phyloP scores from a whole-genome alignment of 768 basidiomycete genomes.

The Phylloporus sp. region DNA sequence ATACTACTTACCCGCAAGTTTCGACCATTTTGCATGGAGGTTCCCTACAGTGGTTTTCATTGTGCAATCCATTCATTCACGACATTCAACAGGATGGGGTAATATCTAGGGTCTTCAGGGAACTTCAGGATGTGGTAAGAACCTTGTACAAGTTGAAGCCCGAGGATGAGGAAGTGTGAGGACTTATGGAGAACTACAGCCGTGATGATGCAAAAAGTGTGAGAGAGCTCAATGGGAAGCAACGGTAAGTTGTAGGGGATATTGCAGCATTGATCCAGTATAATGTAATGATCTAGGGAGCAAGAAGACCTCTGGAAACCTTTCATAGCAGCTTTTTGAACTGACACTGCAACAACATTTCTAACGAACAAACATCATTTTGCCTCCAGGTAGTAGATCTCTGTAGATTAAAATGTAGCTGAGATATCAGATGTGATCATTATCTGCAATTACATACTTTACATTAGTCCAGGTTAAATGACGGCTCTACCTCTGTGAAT shows the following conservation, averaged over 20 bases:
- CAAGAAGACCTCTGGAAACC: neutral
- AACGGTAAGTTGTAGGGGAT: neutral
- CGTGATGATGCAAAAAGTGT: neutral
- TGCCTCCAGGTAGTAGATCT: too few relatives aligned
- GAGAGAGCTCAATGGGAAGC: neutral
- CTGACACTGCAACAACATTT: neutral
- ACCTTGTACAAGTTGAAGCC: neutral
- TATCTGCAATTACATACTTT: too few relatives aligned
- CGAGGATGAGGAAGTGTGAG: neutral
- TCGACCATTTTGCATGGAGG: neutral
- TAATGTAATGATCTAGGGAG: neutral
- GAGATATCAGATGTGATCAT: too few relatives aligned
- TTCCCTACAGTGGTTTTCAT: neutral
- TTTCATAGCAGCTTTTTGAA: neutral
- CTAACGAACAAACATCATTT: too few relatives aligned
- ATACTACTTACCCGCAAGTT: neutral
- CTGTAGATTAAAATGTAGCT: too few relatives aligned
- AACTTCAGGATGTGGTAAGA: neutral
- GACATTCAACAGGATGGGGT: neutral
- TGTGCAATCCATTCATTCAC: neutral
- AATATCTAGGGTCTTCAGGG: neutral
- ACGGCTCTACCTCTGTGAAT: too few relatives aligned
- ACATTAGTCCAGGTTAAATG: too few relatives aligned
- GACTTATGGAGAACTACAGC: neutral
- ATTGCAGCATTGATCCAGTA: neutral